Evolutionary conservation across 1,284 basidiomycete species (phyloP), one percentile per base, ranked within the genome.

Genomic region (Puccinia novopanici): DNA sequence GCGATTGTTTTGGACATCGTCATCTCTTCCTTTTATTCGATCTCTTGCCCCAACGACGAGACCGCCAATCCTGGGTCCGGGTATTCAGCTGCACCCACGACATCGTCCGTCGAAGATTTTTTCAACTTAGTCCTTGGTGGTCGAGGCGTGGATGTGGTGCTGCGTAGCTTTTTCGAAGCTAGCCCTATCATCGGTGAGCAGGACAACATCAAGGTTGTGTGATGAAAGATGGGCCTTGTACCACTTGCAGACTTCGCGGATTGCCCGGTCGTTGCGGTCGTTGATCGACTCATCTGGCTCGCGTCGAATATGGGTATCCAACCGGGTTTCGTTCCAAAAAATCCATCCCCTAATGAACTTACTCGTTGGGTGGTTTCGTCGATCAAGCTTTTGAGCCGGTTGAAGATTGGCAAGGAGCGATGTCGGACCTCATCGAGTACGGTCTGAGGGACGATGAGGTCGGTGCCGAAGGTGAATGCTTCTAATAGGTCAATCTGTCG

Each of bases 271-370:
- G n/a, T n/a, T n/a, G 90, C 92, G 89, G 85, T 98, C 95, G 84
- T 98, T 98, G 0, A 93, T 92, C 0, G 90, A 90, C 86, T 95
- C 93, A 2, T 88, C 89, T 81, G 91, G 90, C 82, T 91, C 89
- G 6, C 91, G 88, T 24, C 83, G 73, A 85, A 84, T 0, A 93
- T 92, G 6, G 87, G 86, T 0, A 92, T 94, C 92, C 59, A 98
- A 88, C 72, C 97, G 88, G 86, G n/a, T n/a, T n/a, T 98, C 95
- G 92, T 98, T 96, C 92, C 97, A 85, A n/a, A n/a, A n/a, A n/a
- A n/a, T n/a, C n/a, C n/a, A n/a, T n/a, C n/a, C n/a, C n/a, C n/a
- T n/a, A n/a, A n/a, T n/a, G n/a, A n/a, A n/a, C n/a, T n/a, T n/a
- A n/a, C n/a, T n/a, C n/a, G n/a, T n/a, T n/a, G n/a, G n/a, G n/a